These are phyloP conservation scores for Tetrahymena elliotti DNA, from an alignment of 73 alveolate species.

Conservation along the genomic window DNA sequence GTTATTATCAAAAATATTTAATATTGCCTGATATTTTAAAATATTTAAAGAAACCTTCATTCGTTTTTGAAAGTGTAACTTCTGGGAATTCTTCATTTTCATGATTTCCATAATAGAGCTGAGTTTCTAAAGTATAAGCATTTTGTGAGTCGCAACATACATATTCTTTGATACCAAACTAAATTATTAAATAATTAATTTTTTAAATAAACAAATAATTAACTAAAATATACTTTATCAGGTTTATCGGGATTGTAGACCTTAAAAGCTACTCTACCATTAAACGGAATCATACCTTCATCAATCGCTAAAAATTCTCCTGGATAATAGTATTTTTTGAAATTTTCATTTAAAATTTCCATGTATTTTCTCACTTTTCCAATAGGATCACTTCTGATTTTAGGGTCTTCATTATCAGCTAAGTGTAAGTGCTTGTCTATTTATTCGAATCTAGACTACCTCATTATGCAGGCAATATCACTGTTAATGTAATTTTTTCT, in stretches of 20 bases:
- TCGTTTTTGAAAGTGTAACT: neutral
- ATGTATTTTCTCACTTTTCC: slow-evolving; percentile 43
- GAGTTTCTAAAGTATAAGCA: slow-evolving; percentile 15
- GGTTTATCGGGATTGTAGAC: slow-evolving; percentile 55
- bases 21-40: too few relatives aligned
- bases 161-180: slow-evolving; percentile 30
- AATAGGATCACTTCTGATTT: slow-evolving; percentile 34
- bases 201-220: neutral
- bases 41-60: slow-evolving; percentile 2
- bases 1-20: neutral
- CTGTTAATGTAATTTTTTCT: neutral
- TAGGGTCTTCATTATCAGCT: slow-evolving; percentile 40
- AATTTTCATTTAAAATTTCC: slow-evolving; percentile 37
- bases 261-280: slow-evolving; percentile 43
- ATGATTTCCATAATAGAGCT: slow-evolving; percentile 18
- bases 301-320: slow-evolving; percentile 48
- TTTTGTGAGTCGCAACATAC: slow-evolving; percentile 19
- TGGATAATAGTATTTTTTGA: slow-evolving; percentile 39
- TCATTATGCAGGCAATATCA: neutral
- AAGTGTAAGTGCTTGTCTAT: slow-evolving; percentile 20
- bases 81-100: slow-evolving; percentile 29
- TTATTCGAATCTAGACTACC: slow-evolving; percentile 16
- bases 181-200: neutral
- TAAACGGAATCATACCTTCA: slow-evolving; percentile 56
- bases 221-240: neutral